These are phyloP conservation scores for Diaporthe citriasiana DNA, from an alignment of 2,329 filamentous ascomycete species.

Conservation along the genomic window DNA sequence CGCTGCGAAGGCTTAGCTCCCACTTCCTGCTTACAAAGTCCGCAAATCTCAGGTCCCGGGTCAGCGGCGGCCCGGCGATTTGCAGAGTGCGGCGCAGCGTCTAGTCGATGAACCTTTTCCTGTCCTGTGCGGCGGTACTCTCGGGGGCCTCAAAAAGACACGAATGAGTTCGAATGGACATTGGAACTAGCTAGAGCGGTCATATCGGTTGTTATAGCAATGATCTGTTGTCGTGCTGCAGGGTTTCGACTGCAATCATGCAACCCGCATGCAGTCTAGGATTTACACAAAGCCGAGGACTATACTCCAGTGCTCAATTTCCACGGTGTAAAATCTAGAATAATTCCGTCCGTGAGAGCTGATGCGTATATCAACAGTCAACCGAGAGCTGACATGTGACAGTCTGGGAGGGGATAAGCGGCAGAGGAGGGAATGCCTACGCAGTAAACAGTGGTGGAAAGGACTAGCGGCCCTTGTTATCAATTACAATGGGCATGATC, in stretches of 20 bases:
- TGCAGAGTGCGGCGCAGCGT: not conserved
- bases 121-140: not conserved
- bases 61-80: not conserved
- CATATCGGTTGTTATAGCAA: not conserved
- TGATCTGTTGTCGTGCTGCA: not conserved
- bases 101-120: not conserved
- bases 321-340: not conserved
- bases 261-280: not conserved
- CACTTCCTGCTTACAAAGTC: not conserved
- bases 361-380: not conserved
- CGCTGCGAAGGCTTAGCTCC: not conserved
- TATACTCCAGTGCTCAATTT: too few species aligned
- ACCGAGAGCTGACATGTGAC: not conserved
- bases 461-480: not conserved
- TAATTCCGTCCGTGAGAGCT: not conserved
- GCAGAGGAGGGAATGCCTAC: not conserved
- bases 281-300: not conserved
- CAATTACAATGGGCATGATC: not conserved
- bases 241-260: not conserved
- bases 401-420: not conserved
- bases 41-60: too few species aligned
- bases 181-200: not conserved
- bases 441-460: not conserved
- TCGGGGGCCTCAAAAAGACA: not conserved
- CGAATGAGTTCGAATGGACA: not conserved